Evolutionary conservation across 2,329 filamentous ascomycete genomes (phyloP), one percentile per base, ranked within the genome.

Genomic region (Grosmannia huntii): DNA sequence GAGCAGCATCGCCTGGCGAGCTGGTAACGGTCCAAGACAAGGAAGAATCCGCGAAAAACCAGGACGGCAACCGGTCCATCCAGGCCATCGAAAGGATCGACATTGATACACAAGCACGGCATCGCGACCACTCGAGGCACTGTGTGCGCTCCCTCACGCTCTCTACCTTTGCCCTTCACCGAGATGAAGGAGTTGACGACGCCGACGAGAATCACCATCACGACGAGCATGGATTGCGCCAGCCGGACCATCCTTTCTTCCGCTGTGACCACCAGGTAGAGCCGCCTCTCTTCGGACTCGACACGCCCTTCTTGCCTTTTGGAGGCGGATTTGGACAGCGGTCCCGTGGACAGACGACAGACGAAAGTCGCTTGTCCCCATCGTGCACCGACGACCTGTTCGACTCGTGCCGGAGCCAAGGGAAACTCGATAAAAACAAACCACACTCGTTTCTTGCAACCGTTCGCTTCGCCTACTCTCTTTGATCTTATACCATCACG

Each of bases 221-320:
- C 21, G 53, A 62, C 52, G 51, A 63, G 51, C 55, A 65, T 66
- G 65, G 64, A 62, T 62, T 63, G 64, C 61, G 58, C 60, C 57
- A 57, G 60, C 57, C 61, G 54, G 62, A 48, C 57, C 55, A 55
- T 51, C 58, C 21, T 48, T 14, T 23, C n/a, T 21, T 23, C n/a
- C 55, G 9, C 10, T 23, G 19, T 28, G 9, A 55, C 36, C 36
- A 48, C 46, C 55, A 50, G 28, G 23, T 50, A 56, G 55, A 55
- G 53, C 53, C 21, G 53, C 51, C 28, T 53, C 21, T 53, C 33
- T 52, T 25, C n/a, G n/a, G 19, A n/a, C 31, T 31, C 51, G 19
- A n/a, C n/a, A 36, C 31, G 31, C 31, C 25, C 23, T 27, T 7
- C 12, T 50, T 23, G 28, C 25, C 49, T 16, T 52, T 27, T 53